Evolutionary conservation across 2,329 filamentous ascomycete genomes (phyloP).

Genomic region (Aureobasidium sp.): DNA sequence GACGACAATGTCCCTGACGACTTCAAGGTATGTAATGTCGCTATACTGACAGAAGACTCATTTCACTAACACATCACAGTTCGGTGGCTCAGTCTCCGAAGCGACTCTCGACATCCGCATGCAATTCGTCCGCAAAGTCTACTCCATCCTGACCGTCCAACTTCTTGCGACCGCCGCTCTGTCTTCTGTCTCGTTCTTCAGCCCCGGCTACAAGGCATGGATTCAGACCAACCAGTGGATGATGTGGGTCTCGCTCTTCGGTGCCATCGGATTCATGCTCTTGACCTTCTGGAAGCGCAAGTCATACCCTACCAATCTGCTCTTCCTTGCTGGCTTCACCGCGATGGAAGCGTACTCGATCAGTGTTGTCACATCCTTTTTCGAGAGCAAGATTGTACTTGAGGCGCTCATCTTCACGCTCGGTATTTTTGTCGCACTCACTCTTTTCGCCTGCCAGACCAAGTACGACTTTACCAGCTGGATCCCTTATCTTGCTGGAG

Average conservation of each 20-base stretch:
- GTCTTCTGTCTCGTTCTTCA: slow-evolving; percentile 82
- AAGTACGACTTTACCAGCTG: slow-evolving; percentile 98
- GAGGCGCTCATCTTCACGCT: slow-evolving; percentile 82
- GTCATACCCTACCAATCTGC: slow-evolving; percentile 79
- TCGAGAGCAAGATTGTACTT: slow-evolving; percentile 74
- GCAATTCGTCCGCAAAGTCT: slow-evolving; percentile 49
- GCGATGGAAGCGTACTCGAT: slow-evolving; percentile 88
- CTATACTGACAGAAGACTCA: not conserved
- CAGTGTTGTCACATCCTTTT: slow-evolving; percentile 87
- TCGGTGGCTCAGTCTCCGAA: slow-evolving; percentile 87
- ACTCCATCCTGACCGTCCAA: slow-evolving; percentile 94
- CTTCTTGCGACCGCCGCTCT: slow-evolving; percentile 76
- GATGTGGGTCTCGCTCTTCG: slow-evolving; percentile 81
- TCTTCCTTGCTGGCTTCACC: slow-evolving; percentile 89
- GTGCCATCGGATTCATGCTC: slow-evolving; percentile 75
- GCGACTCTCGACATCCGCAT: slow-evolving; percentile 85
- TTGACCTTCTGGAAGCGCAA: slow-evolving; percentile 94
- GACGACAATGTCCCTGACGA: slow-evolving; percentile 93
- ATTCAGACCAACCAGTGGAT: slow-evolving; percentile 78
- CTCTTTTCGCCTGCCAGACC: slow-evolving; percentile 87
- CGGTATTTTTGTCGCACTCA: slow-evolving; percentile 57
- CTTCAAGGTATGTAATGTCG: slow-evolving; percentile 63
- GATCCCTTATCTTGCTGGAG: slow-evolving; percentile 91
- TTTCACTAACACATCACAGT: slow-evolving; percentile 45
- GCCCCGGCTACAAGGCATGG: slow-evolving; percentile 69